Base-by-base conservation (phyloP, 768 basidiomycete genomes). In the Lactarius evosmus region DNA sequence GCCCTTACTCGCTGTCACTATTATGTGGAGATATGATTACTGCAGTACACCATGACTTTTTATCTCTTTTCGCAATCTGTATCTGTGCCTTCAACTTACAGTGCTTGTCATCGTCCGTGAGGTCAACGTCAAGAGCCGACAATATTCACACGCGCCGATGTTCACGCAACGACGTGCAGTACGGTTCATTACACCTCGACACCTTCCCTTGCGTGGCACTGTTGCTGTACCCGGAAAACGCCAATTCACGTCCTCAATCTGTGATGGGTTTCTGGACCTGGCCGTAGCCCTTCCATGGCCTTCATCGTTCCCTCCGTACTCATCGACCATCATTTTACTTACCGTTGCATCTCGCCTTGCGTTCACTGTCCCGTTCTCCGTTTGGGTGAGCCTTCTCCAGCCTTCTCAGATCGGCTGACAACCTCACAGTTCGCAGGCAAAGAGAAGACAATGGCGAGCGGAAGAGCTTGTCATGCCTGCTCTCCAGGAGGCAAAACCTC, bases 211-310 rank as follows among this genome's bases (percentile, higher is more conserved):
- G 30, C 36, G 4, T 29, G n/a, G 33, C n/a, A 12, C 4, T 38
- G 52, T 59, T 59, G 41, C 27, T 34, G 14, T 36, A 25, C 30
- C 6, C 33, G 63, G 63, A 27, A 60, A 40, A 25, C 65, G 65
- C 16, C 40, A 33, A 12, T 66, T 66, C 25, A 67, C 62, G 2
- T 49, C 57, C 59, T 53, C 72, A 49, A 72, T 86, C 60, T 79
- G 81, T 38, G 79, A 91, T 70, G 85, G 83, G 11, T 91, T 92
- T 70, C 78, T 92, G 16, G 91, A 93, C 78, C 76, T 92, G 55
- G 87, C 91, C 27, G 71, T 84, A 40, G 89, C 88, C 4, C 76
- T 92, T n/a, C 91, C 91, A 2, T 77, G 84, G 67, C 89, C 91
- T 27, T 78, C 85, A 0, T 81, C 80, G 11, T 78, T 85, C 66